Percentiles rank a stretch among this genome's conserved stretches.
Evolutionary conservation across 2,329 filamentous ascomycete species (phyloP).

Genomic region (Seiridium cupressi): DNA sequence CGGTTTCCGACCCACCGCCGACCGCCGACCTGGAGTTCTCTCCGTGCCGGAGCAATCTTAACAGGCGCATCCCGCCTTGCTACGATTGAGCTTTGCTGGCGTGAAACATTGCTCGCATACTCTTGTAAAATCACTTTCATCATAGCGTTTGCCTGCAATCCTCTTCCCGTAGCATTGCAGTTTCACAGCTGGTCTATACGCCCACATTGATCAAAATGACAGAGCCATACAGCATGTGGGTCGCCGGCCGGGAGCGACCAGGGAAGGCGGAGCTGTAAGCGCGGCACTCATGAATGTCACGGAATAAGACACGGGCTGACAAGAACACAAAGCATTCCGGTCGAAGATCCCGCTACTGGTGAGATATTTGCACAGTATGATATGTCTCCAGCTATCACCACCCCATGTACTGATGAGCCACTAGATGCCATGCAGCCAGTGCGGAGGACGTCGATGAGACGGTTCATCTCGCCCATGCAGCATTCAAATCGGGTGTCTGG

Average conservation of each 20-base stretch:
- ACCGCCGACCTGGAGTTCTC: not conserved
- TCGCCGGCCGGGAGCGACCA: conserved; percentile 35
- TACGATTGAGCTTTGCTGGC: no score
- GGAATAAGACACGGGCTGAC: not conserved
- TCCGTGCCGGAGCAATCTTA: not conserved
- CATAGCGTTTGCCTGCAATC: no score
- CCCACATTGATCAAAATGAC: conserved; percentile 9
- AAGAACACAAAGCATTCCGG: conserved; percentile 37
- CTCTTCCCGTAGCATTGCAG: no score
- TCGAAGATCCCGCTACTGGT: conserved; percentile 53
- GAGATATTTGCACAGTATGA: conserved; percentile 47
- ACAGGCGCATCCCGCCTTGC: not conserved
- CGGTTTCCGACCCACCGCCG: not conserved
- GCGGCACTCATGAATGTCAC: not conserved
- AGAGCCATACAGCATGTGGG: conserved; percentile 32
- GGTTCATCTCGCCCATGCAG: conserved; percentile 38
- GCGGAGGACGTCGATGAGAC: conserved; percentile 39
- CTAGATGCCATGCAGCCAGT: conserved; percentile 48
- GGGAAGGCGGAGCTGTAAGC: conserved; percentile 44
- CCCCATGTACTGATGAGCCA: not conserved
- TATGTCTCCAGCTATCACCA: not conserved
- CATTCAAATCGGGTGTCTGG: conserved; percentile 54
- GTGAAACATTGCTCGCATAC: no score
- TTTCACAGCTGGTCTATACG: no score
- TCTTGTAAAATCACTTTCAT: no score